Percentiles rank a stretch among this genome's conserved stretches.
Evolutionary conservation across 2,329 filamentous ascomycete species (phyloP).

Genomic region (Colletotrichum tamarilloi): DNA sequence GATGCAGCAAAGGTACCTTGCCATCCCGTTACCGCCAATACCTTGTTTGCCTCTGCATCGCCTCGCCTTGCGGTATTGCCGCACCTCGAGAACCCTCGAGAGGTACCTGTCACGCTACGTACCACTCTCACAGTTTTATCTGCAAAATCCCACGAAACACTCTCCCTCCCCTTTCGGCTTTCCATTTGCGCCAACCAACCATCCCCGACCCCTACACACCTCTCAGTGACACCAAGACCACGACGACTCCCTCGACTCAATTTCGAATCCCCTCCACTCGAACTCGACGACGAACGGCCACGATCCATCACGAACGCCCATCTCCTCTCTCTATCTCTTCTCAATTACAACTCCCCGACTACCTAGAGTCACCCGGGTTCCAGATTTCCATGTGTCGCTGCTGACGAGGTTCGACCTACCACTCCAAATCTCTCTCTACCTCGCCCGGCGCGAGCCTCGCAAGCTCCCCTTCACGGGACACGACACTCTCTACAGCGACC

Average conservation of each 20-base stretch:
- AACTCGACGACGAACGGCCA: conserved; percentile 16
- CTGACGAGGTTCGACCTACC: conserved; percentile 27
- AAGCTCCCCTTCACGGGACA: conserved; percentile 28
- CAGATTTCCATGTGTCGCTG: conserved; percentile 34
- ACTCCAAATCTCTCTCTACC: conserved; percentile 14
- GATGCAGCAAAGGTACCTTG: neutral
- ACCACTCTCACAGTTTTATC: conserved; percentile 28
- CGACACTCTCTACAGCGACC: conserved; percentile 26
- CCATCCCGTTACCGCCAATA: neutral
- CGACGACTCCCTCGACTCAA: conserved; percentile 25
- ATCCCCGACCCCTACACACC: conserved; percentile 10
- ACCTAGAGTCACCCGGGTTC: conserved; percentile 15
- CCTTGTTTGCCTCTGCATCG: neutral
- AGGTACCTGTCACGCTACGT: conserved; percentile 29
- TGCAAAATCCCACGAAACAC: conserved; percentile 34
- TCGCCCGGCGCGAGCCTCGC: conserved; percentile 41
- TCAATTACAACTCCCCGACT: neutral
- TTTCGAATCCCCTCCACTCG: neutral
- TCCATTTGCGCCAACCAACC: conserved; percentile 28
- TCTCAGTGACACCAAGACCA: neutral
- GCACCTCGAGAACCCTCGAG: neutral
- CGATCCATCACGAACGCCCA: conserved; percentile 6
- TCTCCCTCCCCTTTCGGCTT: conserved; percentile 28
- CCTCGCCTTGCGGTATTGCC: neutral
- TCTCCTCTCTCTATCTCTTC: neutral